These are phyloP conservation scores for Boletellus deceptivus DNA, from an alignment of 1,284 basidiomycete species.

Conservation along the genomic window DNA sequence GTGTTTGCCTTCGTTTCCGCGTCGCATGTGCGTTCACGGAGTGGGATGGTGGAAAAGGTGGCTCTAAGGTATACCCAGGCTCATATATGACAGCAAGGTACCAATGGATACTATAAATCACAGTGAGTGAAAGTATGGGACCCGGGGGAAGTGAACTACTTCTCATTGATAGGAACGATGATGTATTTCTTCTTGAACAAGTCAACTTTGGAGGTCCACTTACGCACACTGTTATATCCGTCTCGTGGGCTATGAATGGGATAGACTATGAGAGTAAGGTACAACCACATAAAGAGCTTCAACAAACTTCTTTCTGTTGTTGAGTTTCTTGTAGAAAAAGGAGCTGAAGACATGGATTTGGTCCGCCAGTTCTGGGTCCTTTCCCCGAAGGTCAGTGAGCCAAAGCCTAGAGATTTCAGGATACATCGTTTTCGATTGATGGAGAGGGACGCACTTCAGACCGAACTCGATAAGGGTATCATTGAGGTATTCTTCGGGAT, in stretches of 20 bases:
- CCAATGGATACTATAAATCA: slow-evolving; percentile 80
- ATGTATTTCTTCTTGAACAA: slow-evolving; percentile 91
- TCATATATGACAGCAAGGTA: slow-evolving; percentile 93
- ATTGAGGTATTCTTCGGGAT: slow-evolving; percentile 85
- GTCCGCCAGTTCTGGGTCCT: slow-evolving; percentile 61
- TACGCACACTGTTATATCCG: slow-evolving; percentile 82
- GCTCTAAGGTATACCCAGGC: slow-evolving; percentile 62
- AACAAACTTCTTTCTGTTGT: slow-evolving; percentile 65
- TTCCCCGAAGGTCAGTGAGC: slow-evolving; percentile 54
- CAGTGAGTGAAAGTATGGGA: slow-evolving; percentile 11
- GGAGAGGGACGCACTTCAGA: slow-evolving; percentile 62
- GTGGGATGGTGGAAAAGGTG: slow-evolving; percentile 36
- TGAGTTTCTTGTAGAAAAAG: slow-evolving; percentile 97
- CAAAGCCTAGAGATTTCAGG: slow-evolving; percentile 54
- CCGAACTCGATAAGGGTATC: slow-evolving; percentile 97
- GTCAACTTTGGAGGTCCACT: slow-evolving; percentile 90
- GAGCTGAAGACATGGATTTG: slow-evolving; percentile 92
- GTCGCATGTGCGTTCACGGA: slow-evolving; percentile 23
- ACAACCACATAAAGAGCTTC: background rate
- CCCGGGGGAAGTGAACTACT: slow-evolving; percentile 48
- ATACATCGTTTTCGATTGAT: background rate
- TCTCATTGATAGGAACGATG: slow-evolving; percentile 95
- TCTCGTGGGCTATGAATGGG: slow-evolving; percentile 47
- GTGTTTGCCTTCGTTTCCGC: slow-evolving; percentile 34
- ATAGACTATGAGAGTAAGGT: slow-evolving; percentile 7